phyloP scores from a whole-genome alignment of 2,329 filamentous ascomycete species.

The Aureobasidium lini region DNA sequence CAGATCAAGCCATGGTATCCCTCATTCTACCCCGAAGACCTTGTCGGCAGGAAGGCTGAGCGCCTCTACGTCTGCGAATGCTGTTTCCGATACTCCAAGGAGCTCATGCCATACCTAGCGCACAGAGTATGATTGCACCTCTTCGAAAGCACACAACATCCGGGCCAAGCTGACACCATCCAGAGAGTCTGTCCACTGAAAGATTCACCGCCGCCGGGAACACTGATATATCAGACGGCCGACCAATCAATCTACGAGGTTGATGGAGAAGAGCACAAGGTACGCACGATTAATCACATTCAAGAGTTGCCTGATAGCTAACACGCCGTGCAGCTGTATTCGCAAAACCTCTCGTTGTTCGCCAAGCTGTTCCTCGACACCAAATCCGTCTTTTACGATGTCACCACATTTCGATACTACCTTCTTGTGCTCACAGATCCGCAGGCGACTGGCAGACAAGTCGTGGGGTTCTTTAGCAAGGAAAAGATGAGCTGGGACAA shows the following conservation, averaged over 20 bases:
- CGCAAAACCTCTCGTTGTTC: conserved; percentile 91
- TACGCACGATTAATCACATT: conserved; percentile 14
- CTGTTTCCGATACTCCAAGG: conserved; percentile 87
- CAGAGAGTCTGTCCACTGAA: conserved; percentile 39
- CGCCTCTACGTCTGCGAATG: conserved; percentile 78
- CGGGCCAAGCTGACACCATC: conserved; percentile 21
- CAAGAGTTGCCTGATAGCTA: not conserved
- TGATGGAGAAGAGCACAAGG: conserved; percentile 75
- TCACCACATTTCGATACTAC: conserved; percentile 90
- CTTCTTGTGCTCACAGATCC: conserved; percentile 69
- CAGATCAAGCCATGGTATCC: conserved; percentile 89
- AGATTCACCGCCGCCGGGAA: conserved; percentile 52
- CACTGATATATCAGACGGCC: conserved; percentile 68
- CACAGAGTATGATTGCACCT: conserved; percentile 13
- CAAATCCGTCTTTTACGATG: conserved; percentile 97
- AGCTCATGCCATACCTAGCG: conserved; percentile 40
- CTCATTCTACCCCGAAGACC: conserved; percentile 73
- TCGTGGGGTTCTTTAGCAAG: conserved; percentile 97
- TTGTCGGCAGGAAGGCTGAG: conserved; percentile 37
- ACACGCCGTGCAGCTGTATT: conserved; percentile 55
- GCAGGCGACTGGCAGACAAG: conserved; percentile 37
- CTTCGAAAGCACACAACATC: not conserved
- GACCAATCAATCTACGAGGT: conserved; percentile 87
- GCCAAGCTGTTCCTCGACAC: conserved; percentile 97
- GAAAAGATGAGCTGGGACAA: conserved; percentile 99